These are phyloP conservation scores for Coelastrella sp. DNA, from an alignment of 139 green algal species.

Conservation along the genomic window DNA sequence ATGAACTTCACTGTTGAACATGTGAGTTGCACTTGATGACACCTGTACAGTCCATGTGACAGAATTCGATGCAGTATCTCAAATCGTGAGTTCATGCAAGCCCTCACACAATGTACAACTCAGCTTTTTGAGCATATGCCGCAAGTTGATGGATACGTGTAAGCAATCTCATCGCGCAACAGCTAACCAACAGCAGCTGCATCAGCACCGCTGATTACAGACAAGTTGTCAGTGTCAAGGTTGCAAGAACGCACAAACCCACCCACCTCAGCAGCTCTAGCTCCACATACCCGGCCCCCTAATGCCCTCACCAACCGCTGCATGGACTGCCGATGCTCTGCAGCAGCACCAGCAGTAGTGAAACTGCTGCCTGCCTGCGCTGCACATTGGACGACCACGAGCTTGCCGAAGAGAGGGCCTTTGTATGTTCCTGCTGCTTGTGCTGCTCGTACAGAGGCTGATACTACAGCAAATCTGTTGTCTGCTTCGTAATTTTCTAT, in stretches of 20 bases:
- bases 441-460: constrained; percentile 32
- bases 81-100: too few species aligned
- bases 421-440: constrained; percentile 7
- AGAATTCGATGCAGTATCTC: too few species aligned
- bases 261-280: constrained; percentile 16
- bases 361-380: background rate
- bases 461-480: background rate
- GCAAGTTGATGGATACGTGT: too few species aligned
- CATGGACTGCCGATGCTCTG: constrained; percentile 41
- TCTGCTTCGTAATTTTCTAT: background rate
- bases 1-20: too few species aligned
- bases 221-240: background rate
- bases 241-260: too few species aligned
- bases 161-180: too few species aligned
- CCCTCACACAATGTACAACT: too few species aligned
- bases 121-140: too few species aligned
- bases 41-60: too few species aligned
- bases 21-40: too few species aligned
- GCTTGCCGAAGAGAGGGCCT: background rate
- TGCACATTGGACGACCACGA: constrained; percentile 27
- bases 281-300: constrained; percentile 36
- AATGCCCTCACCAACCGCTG: constrained; percentile 50
- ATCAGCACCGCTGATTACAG: background rate
- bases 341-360: constrained; percentile 5
- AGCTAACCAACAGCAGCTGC: background rate